Base-by-base conservation (phyloP, 2,329 filamentous ascomycete species). In the Claviceps spartinae region DNA sequence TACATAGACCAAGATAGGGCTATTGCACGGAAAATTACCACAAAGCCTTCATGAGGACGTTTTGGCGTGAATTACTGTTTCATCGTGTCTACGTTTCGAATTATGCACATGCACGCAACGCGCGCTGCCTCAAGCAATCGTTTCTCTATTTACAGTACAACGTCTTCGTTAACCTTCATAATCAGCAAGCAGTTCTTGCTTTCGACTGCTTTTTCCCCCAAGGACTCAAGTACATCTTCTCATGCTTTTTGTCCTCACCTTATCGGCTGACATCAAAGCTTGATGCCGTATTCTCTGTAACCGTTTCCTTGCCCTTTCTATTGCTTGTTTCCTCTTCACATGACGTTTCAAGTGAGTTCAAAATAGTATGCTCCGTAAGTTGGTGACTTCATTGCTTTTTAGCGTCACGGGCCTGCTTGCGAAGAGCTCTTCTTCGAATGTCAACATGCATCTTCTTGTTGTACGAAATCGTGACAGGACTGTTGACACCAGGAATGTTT, bases 371-470 rank as follows among this genome's bases (percentile, higher is more conserved):
- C 8, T 36, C 44, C n/a, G 34, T 20, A 7, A 9, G 18, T 43
- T 20, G 7, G 13, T 40, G 30, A 30, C 5, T 43, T 58, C 61
- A 70, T 61, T 69, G 65, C 70, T 86, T 87, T 78, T 88, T 88
- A 9, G 81, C 82, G 51, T 94, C 86, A 46, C 88, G 80, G 61
- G 87, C 88, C 4, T 82, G 83, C 77, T 95, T 96, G 65, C 78
- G 83, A 64, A 96, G 70, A 42, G 90, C 90, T 52, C 89, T 78
- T 66, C 77, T 84, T 60, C 90, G 82, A 56, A 96, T 95, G 54
- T 83, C 82, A 62, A 85, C 72, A 65, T 96, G 90, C 83, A 94
- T 90, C 58, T 71, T 73, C 57, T 74, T 69, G 65, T 80, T 81
- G 61, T 72, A 67, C 59, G 64, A 67, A 42, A 80, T 70, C 11